Percentiles rank a stretch among this genome's conserved stretches.
These are phyloP conservation scores for Phyllosticta citriasiana DNA, from an alignment of 2,329 filamentous ascomycete species.

Conservation along the genomic window DNA sequence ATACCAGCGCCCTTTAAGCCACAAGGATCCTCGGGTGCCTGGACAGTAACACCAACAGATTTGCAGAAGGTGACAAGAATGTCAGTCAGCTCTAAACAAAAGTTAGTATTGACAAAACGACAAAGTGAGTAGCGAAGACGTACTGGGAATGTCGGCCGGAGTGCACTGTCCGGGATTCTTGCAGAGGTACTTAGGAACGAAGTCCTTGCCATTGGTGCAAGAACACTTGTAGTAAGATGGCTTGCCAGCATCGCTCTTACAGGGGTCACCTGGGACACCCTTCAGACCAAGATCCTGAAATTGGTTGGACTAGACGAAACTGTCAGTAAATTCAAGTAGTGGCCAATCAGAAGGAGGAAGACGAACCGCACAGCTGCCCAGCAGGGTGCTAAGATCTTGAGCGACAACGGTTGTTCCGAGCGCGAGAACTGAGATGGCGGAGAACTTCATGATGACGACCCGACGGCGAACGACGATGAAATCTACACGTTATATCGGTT, in stretches of 20 bases:
- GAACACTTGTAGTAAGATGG: slow-evolving; percentile 8
- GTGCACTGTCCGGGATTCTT: slow-evolving; percentile 1
- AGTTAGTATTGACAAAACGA: background rate
- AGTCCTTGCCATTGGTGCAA: slow-evolving; percentile 2
- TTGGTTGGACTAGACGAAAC: background rate
- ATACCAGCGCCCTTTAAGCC: background rate
- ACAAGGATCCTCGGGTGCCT: slow-evolving; percentile 1
- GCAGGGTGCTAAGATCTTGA: slow-evolving; percentile 2
- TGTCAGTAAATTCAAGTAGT: background rate
- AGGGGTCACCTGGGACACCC: slow-evolving; percentile 5
- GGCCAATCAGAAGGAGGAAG: background rate
- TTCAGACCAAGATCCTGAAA: slow-evolving; percentile 5
- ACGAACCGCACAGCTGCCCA: slow-evolving; percentile 3
- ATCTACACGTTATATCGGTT: background rate
- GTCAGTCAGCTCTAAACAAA: background rate
- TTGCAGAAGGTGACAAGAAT: slow-evolving; percentile 7
- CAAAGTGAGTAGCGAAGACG: background rate
- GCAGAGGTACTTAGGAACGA: slow-evolving; percentile 4
- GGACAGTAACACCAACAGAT: slow-evolving; percentile 3
- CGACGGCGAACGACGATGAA: background rate
- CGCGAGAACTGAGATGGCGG: background rate
- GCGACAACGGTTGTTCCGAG: slow-evolving; percentile 1
- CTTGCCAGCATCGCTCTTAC: slow-evolving; percentile 3
- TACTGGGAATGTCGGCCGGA: slow-evolving; percentile 2
- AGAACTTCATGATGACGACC: slow-evolving; percentile 3